A percentile compares a stretch with the other conserved stretches of the same genome.
These are phyloP conservation scores for Elongisporangium senticosum DNA, from an alignment of 352 stramenopile species.

Conservation along the genomic window DNA sequence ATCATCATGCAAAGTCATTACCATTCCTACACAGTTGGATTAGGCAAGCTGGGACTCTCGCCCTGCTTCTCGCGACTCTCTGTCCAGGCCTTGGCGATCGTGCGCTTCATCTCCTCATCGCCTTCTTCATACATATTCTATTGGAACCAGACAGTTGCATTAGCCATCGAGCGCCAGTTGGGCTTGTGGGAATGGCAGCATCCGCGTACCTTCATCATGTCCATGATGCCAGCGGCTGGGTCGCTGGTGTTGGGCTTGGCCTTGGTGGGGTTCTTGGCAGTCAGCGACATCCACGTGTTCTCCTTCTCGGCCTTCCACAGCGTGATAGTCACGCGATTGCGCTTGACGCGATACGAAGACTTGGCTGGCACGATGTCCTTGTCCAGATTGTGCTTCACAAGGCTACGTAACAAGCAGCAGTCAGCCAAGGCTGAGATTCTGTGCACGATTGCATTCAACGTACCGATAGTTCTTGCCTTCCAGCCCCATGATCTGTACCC, in stretches of 20 bases:
- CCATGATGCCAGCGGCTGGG: constrained; percentile 81
- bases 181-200: not conserved
- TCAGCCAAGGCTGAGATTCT: not conserved
- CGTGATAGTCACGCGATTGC: constrained; percentile 80
- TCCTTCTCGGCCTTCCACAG: constrained; percentile 76
- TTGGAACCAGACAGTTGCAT: not conserved
- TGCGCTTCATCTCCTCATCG: constrained; percentile 87
- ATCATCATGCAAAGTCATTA: not conserved
- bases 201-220: constrained; percentile 83
- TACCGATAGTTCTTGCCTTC: constrained; percentile 71
- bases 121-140: constrained; percentile 88
- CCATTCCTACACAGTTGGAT: not conserved
- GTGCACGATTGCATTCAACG: not conserved
- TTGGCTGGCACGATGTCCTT: constrained; percentile 78
- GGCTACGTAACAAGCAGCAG: constrained; percentile 14
- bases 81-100: constrained; percentile 84
- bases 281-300: constrained; percentile 77
- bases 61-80: constrained; percentile 74
- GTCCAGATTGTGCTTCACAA: constrained; percentile 74
- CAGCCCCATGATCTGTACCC: constrained; percentile 47
- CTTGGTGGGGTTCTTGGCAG: constrained; percentile 74
- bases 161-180: not conserved
- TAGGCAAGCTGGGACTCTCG: constrained; percentile 8
- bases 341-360: constrained; percentile 77
- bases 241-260: constrained; percentile 48